Conservation (phyloP, 2,329 filamentous ascomycete species). For the Talaromyces amestolkiae region DNA sequence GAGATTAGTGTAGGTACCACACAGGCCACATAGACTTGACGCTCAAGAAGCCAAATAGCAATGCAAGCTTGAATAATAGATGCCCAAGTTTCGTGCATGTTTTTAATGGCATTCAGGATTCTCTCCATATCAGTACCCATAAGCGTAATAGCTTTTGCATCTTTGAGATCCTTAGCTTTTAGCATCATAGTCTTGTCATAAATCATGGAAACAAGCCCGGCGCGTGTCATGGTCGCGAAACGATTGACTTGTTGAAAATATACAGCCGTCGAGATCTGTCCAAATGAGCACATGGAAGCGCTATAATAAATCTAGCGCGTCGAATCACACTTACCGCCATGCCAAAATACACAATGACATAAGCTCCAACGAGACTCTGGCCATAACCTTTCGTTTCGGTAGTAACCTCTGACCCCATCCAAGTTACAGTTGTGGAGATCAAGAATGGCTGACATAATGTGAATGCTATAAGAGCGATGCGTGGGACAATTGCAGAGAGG, state of each 20-base stretch:
- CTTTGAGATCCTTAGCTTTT: constrained; percentile 32
- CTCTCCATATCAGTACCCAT: constrained; percentile 49
- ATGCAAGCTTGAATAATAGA: constrained; percentile 45
- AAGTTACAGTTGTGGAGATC: constrained; percentile 31
- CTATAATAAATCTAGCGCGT: background rate
- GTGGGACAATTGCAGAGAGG: constrained; percentile 21
- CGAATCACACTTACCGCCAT: background rate
- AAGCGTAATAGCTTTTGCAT: constrained; percentile 40
- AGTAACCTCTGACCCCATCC: constrained; percentile 10
- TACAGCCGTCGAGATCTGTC: constrained; percentile 38
- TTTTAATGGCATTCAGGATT: constrained; percentile 41
- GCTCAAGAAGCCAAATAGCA: constrained; percentile 44
- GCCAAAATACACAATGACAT: constrained; percentile 8
- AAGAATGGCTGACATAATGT: constrained; percentile 40
- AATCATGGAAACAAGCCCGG: constrained; percentile 47
- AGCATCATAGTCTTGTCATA: constrained; percentile 44
- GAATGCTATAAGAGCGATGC: constrained; percentile 34
- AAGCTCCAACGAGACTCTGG: constrained; percentile 4
- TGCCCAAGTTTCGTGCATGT: constrained; percentile 47
- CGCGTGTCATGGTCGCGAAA: constrained; percentile 43
- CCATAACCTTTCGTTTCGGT: background rate
- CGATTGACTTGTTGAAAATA: constrained; percentile 45
- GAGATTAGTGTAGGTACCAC: constrained; percentile 37
- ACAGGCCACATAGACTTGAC: constrained; percentile 44
- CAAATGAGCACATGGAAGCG: background rate